phyloP scores from a whole-genome alignment of 257 asterid species.

The Solanum peruvianum region DNA sequence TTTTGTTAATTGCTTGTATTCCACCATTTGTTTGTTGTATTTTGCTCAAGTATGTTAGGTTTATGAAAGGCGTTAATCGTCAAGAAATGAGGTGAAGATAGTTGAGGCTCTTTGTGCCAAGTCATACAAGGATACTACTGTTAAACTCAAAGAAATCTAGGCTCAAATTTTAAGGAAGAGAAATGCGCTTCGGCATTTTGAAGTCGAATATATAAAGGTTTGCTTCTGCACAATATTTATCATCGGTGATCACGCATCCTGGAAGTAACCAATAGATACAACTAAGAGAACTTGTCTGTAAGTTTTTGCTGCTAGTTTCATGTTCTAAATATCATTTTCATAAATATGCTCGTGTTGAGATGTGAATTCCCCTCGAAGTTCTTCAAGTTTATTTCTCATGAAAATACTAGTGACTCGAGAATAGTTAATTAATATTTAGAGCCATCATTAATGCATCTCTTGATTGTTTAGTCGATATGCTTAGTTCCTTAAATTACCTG shows the following conservation, averaged over 20 bases:
- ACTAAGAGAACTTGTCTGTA: slow-evolving; percentile 86
- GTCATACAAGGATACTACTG: slow-evolving; percentile 82
- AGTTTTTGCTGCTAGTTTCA: slow-evolving; percentile 17
- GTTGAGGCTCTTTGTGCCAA: slow-evolving; percentile 94
- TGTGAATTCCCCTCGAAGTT: neutral
- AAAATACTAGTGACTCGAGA: neutral
- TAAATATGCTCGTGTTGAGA: too few relatives aligned
- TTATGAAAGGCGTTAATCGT: too few relatives aligned
- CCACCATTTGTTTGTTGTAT: too few relatives aligned
- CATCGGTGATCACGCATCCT: slow-evolving; percentile 41
- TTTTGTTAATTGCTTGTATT: too few relatives aligned
- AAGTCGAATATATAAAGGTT: slow-evolving; percentile 93
- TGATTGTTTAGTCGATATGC: neutral
- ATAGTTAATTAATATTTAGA: neutral
- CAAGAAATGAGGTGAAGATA: neutral
- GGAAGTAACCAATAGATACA: slow-evolving; percentile 89
- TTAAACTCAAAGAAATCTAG: slow-evolving; percentile 79
- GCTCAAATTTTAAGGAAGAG: slow-evolving; percentile 89
- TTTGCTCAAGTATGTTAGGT: too few relatives aligned
- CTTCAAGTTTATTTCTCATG: neutral
- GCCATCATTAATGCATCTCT: neutral
- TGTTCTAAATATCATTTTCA: neutral
- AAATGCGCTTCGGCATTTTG: slow-evolving; percentile 90
- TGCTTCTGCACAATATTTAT: neutral
- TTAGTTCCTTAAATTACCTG: neutral